Evolutionary conservation across 306 rosid genomes (phyloP).

Genomic region (Cicer pinnatifidum): DNA sequence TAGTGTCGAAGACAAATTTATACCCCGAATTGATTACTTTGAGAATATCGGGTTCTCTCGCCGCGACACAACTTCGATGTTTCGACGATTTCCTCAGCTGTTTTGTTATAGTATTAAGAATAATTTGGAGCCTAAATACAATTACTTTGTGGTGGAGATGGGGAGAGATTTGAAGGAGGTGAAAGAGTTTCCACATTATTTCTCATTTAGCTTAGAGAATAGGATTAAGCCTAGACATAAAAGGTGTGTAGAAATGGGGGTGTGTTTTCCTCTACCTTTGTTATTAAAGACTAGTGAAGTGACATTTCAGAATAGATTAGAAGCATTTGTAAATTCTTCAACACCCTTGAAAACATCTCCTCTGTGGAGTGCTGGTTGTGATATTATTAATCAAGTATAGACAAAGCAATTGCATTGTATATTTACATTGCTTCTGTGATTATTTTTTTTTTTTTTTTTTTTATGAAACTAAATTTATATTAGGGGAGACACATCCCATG

Average conservation of each 20-base stretch:
- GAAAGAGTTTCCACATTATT: constrained; percentile 80
- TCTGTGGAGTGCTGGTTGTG: constrained; percentile 66
- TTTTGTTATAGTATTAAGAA: constrained; percentile 73
- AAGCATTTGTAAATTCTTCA: constrained; percentile 79
- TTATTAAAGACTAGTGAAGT: constrained; percentile 66
- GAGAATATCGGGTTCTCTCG: constrained; percentile 73
- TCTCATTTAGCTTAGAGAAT: constrained; percentile 85
- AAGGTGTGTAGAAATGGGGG: constrained; percentile 76
- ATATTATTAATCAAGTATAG: constrained; percentile 47
- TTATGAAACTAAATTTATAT: too few relatives aligned
- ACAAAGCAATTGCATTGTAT: constrained; percentile 42
- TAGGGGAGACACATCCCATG: too few relatives aligned
- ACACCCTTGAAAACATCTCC: constrained; percentile 72
- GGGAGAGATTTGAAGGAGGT: constrained; percentile 87
- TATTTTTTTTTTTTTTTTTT: not conserved
- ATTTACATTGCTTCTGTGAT: constrained; percentile 38
- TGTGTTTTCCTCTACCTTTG: constrained; percentile 75
- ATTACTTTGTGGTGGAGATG: constrained; percentile 89
- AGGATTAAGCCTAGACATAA: constrained; percentile 88
- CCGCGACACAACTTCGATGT: constrained; percentile 60
- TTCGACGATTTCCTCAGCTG: constrained; percentile 80
- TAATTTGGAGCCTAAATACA: constrained; percentile 78
- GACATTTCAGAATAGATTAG: constrained; percentile 64
- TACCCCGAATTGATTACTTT: constrained; percentile 73
- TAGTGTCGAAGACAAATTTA: constrained; percentile 78